Evolutionary conservation across 225 moss, liverwort and hornwort genomes (phyloP).

Genomic region (Pseudisothecium myosuroides): DNA sequence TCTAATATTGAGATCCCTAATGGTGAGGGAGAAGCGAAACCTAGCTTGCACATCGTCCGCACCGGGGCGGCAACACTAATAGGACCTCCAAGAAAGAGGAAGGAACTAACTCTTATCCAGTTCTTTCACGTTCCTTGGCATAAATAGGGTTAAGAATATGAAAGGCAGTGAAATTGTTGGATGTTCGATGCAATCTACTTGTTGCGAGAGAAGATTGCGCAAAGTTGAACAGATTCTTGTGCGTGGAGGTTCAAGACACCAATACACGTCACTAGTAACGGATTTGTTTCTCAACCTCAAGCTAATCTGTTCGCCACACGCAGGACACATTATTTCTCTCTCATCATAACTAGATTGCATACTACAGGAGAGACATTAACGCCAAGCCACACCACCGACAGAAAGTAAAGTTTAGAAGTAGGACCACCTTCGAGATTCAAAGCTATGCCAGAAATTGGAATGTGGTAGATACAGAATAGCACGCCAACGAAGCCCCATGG

Average conservation of each 20-base stretch:
- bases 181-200: background rate
- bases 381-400: background rate
- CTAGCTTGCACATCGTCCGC: background rate
- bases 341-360: background rate
- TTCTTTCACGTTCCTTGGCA: background rate
- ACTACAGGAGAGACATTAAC: background rate
- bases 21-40: background rate
- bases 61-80: background rate
- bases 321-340: background rate
- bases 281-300: background rate
- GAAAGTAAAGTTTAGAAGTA: background rate
- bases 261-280: background rate
- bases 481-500: slow-evolving; percentile 8
- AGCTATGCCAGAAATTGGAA: slow-evolving; percentile 14
- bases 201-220: background rate
- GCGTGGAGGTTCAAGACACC: background rate
- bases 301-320: background rate
- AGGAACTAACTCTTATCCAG: background rate
- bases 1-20: background rate
- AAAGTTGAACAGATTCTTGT: background rate
- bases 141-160: background rate
- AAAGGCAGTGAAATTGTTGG: background rate
- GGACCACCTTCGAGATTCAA: slow-evolving; percentile 40
- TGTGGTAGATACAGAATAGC: slow-evolving; percentile 8
- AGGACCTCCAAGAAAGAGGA: background rate